phyloP scores from a whole-genome alignment of 2,329 filamentous ascomycete species.

The Hortaea werneckii region DNA sequence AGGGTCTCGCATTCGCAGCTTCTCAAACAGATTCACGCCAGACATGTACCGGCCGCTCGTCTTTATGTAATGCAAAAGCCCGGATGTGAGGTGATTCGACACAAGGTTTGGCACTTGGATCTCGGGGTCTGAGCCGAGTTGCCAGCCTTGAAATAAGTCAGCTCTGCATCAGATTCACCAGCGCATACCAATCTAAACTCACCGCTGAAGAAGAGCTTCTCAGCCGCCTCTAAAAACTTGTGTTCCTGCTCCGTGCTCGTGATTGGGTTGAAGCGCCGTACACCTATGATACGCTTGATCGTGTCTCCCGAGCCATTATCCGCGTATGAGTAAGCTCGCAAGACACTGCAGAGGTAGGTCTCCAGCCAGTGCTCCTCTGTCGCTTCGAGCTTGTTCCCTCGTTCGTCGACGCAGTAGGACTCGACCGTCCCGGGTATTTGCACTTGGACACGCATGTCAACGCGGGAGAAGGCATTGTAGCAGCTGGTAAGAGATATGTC shows the following conservation, averaged over 20 bases:
- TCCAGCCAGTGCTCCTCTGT: slow-evolving; percentile 95
- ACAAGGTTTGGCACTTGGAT: slow-evolving; percentile 96
- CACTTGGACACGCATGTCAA: slow-evolving; percentile 98
- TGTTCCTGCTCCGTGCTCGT: slow-evolving; percentile 98
- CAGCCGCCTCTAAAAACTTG: slow-evolving; percentile 85
- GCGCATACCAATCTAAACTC: slow-evolving; percentile 2
- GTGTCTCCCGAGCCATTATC: slow-evolving; percentile 90
- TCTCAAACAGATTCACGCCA: slow-evolving; percentile 95
- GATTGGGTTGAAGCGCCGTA: slow-evolving; percentile 91
- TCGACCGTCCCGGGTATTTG: slow-evolving; percentile 94
- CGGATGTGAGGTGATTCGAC: slow-evolving; percentile 90
- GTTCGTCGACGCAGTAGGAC: slow-evolving; percentile 94
- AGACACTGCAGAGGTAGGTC: slow-evolving; percentile 89
- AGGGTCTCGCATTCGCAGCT: slow-evolving; percentile 77
- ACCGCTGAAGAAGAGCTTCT: slow-evolving; percentile 92
- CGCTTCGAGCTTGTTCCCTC: slow-evolving; percentile 85
- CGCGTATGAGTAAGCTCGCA: slow-evolving; percentile 91
- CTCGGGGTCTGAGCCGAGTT: slow-evolving; percentile 90
- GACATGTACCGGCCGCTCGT: slow-evolving; percentile 91
- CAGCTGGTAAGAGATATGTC: slow-evolving; percentile 44
- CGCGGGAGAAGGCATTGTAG: slow-evolving; percentile 97
- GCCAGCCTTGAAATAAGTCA: slow-evolving; percentile 55
- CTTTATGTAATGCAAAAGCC: slow-evolving; percentile 85
- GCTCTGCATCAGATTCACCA: too few relatives aligned
- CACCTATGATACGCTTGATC: slow-evolving; percentile 95